Evolutionary conservation across 2,329 filamentous ascomycete species (phyloP).

Genomic region (Talaromyces sp.): DNA sequence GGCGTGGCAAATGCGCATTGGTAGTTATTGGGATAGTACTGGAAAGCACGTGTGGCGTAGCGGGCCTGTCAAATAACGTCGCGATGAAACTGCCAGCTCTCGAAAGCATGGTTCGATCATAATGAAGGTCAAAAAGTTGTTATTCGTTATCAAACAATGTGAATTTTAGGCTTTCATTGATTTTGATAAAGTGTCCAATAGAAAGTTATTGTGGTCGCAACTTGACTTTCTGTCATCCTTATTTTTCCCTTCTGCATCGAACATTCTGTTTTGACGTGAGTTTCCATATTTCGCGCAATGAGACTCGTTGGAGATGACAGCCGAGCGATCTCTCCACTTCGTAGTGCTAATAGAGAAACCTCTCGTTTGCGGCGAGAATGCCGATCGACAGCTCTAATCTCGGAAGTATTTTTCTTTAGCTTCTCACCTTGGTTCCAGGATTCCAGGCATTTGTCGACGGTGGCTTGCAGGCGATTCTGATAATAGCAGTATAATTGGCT

Average conservation of each 20-base stretch:
- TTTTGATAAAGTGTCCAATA: not conserved
- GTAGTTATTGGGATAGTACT: not conserved
- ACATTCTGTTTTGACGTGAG: not conserved
- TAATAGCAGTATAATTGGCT: not conserved
- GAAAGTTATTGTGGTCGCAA: not conserved
- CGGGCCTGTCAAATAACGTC: not conserved
- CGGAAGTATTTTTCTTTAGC: not conserved
- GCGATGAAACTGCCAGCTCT: not conserved
- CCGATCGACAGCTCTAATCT: not conserved
- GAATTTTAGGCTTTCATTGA: not conserved
- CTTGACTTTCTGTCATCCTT: not conserved
- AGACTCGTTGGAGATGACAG: not conserved
- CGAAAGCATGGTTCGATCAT: not conserved
- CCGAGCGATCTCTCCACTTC: not conserved
- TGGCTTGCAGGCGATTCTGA: not conserved
- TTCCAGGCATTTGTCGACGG: not conserved
- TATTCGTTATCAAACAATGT: not conserved
- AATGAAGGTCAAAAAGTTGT: too few species aligned
- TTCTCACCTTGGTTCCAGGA: not conserved
- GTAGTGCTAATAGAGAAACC: not conserved
- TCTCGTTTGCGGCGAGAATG: not conserved
- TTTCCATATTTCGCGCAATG: not conserved
- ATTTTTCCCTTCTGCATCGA: not conserved
- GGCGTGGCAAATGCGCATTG: slow-evolving; percentile 3
- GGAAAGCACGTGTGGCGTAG: not conserved